Base-by-base conservation (phyloP, 2,329 filamentous ascomycete genomes). In the Colletotrichum endophyticum region DNA sequence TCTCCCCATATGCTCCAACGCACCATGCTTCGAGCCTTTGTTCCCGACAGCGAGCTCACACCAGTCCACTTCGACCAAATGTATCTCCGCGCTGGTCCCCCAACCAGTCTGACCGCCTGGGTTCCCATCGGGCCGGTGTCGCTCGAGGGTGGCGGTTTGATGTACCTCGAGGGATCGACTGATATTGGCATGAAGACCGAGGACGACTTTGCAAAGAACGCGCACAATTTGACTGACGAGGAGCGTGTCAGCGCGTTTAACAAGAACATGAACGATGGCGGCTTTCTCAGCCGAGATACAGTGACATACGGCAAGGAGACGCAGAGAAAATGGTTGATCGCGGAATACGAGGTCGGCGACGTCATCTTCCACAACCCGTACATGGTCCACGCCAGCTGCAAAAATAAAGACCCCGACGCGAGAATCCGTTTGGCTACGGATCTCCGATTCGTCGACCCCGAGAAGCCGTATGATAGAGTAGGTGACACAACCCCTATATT, bases 21-120 rank as follows among this genome's bases (percentile, higher is more conserved):
- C 44, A 90, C 89, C 3, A 80, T 92, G 19, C 80, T 92, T 64
- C 83, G 91, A 39, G 91, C 91, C 76, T 91, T 91, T 77, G 89
- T 88, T 1, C 91, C 90, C 0, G 86, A 86, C 0, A 90, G 89
- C 66, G 89, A 90, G 78, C 89, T 90, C 0, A 92, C 91, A 75
- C 90, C 90, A 0, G 90, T 92, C 5, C 91, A 92, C 74, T 92
- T 92, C 78, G 90, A 92, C 79, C 90, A 92, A 82, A 91, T 89
- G 32, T 92, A 92, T 77, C 80, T 92, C 57, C 81, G 90, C 2
- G 80, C 91, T 78, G 91, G 90, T 0, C 89, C 91, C 67, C 86
- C 88, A 2, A 90, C 89, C 0, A 87, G 86, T 34, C 82, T 91
- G 3, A 92, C 90, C 3, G 90, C 89, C 0, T 92, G 90, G 90